Evolutionary conservation across 1,284 basidiomycete species (phyloP).

Genomic region (Ustilago curta): DNA sequence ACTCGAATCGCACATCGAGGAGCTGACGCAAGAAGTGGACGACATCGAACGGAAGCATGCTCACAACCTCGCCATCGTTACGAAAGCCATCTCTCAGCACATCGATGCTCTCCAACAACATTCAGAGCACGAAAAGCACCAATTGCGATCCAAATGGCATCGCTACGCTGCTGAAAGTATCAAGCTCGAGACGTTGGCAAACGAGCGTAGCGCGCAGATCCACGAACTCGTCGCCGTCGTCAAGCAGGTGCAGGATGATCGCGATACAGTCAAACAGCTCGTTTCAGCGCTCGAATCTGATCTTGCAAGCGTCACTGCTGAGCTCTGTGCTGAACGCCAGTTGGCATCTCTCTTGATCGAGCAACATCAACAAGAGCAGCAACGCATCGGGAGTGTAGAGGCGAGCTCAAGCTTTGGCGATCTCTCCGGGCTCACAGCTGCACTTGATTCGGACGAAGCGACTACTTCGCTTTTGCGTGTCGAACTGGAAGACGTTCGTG

Average conservation of each 20-base stretch:
- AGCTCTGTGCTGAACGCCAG: conserved; percentile 33
- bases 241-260: conserved; percentile 47
- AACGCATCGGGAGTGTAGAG: neutral
- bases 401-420: conserved; percentile 20
- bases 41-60: conserved; percentile 22
- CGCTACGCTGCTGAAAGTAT: conserved; percentile 18
- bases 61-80: conserved; percentile 38
- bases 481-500: conserved; percentile 19
- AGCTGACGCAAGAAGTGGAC: conserved; percentile 20
- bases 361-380: conserved; percentile 27
- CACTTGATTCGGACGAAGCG: conserved; percentile 20
- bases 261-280: conserved; percentile 36
- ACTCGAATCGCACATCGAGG: conserved; percentile 21
- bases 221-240: conserved; percentile 44
- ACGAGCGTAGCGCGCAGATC: conserved; percentile 34
- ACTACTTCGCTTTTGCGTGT: conserved; percentile 4
- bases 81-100: conserved; percentile 31
- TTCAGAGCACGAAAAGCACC: conserved; percentile 8
- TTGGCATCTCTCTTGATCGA: conserved; percentile 18
- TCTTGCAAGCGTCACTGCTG: conserved; percentile 25
- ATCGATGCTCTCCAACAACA: conserved; percentile 11
- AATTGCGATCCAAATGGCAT: conserved; percentile 18
- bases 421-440: conserved; percentile 7
- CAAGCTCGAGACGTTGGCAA: conserved; percentile 21
- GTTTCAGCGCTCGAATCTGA: conserved; percentile 21